Evolutionary conservation across 208 protist genomes (phyloP).

Genomic region (Entamoeba moshkovskii): DNA sequence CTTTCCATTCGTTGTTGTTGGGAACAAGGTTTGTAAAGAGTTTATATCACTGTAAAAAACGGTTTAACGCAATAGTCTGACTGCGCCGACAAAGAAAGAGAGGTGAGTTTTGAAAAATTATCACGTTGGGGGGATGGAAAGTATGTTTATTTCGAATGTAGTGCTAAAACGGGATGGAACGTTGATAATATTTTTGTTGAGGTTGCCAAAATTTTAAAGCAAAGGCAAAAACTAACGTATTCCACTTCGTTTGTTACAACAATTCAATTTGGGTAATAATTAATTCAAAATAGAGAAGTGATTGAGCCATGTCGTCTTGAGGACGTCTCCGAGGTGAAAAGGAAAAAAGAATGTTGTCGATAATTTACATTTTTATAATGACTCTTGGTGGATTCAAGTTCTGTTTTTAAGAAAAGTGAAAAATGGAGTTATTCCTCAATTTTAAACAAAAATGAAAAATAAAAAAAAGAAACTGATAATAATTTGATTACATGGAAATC

Average conservation of each 20-base stretch:
- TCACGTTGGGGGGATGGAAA: background rate
- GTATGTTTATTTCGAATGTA: background rate
- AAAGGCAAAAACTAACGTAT: background rate
- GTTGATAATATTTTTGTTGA: background rate
- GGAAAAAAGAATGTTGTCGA: background rate
- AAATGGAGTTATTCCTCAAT: too few relatives aligned
- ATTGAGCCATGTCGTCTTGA: background rate
- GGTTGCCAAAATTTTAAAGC: background rate
- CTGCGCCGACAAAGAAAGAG: background rate
- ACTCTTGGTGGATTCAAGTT: too few relatives aligned
- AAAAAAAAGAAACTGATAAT: too few relatives aligned
- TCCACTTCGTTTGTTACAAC: background rate
- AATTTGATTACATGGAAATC: too few relatives aligned
- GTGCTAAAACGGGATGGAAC: background rate
- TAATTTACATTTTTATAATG: too few relatives aligned
- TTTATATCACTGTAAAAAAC: background rate
- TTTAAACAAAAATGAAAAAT: too few relatives aligned
- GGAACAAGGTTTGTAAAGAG: constrained; percentile 37
- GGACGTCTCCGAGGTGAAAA: background rate
- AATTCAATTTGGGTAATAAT: background rate
- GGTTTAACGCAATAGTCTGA: background rate
- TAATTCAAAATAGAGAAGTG: background rate
- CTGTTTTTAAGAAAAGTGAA: too few relatives aligned
- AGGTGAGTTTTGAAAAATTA: background rate
- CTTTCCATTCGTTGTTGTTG: constrained; percentile 44